Conservation (phyloP, 1,284 basidiomycete genomes). For the Boletus calvinii region DNA sequence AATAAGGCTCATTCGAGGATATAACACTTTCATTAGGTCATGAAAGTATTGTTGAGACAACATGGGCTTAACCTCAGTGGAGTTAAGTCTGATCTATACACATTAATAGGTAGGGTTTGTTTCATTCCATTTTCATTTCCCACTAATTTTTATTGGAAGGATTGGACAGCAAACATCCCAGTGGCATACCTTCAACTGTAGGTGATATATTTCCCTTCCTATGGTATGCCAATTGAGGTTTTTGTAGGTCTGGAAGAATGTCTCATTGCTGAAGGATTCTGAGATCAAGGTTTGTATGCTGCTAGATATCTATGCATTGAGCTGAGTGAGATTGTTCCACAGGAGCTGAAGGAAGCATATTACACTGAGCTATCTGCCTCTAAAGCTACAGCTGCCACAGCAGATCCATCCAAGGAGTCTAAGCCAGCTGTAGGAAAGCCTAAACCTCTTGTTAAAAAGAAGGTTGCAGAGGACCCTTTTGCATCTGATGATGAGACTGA, state of each 20-base stretch:
- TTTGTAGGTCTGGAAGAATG: constrained; percentile 63
- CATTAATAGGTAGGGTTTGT: constrained; percentile 46
- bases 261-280: constrained; percentile 52
- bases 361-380: constrained; percentile 42
- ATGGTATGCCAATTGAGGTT: neutral
- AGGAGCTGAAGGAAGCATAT: constrained; percentile 62
- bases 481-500: constrained; percentile 45
- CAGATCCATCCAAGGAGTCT: constrained; percentile 13
- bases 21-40: constrained; percentile 45
- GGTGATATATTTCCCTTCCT: constrained; percentile 12
- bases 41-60: constrained; percentile 60
- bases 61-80: constrained; percentile 65
- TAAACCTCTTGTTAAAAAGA: constrained; percentile 44
- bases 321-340: constrained; percentile 2
- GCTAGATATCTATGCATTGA: neutral
- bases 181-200: constrained; percentile 68
- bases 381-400: constrained; percentile 27
- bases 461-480: constrained; percentile 43
- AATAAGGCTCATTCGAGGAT: neutral
- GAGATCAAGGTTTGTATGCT: constrained; percentile 53
- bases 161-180: constrained; percentile 71
- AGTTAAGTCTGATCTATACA: constrained; percentile 70
- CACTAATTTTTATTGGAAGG: constrained; percentile 37
- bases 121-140: neutral
- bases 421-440: constrained; percentile 38